phyloP scores from a whole-genome alignment of 2,329 filamentous ascomycete genomes.

The Orbilia quercus region DNA sequence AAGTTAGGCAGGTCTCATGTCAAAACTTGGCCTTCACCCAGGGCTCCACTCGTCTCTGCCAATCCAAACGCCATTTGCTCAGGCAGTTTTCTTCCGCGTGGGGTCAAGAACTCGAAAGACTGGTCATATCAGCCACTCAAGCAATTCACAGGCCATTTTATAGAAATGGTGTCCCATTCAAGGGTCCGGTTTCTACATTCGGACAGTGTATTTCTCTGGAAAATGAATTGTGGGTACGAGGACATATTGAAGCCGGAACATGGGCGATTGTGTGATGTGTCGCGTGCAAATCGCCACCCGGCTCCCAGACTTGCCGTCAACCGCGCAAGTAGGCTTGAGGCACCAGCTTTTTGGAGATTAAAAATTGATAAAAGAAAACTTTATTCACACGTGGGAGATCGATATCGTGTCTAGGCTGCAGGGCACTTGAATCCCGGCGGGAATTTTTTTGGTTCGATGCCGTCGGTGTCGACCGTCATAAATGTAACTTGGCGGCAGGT shows the following conservation, averaged over 20 bases:
- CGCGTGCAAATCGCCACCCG: conserved; percentile 21
- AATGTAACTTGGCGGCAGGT: too few relatives aligned
- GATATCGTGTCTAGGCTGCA: conserved; percentile 35
- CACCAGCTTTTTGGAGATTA: conserved; percentile 17
- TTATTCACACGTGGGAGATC: conserved; percentile 43
- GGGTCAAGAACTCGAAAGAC: conserved; percentile 9
- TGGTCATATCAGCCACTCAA: conserved; percentile 15
- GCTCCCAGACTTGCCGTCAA: conserved; percentile 1
- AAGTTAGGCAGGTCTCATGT: conserved; percentile 45
- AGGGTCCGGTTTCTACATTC: conserved; percentile 44
- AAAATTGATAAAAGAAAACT: conserved; percentile 23
- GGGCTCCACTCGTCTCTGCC: conserved; percentile 35
- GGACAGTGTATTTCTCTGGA: conserved; percentile 1
- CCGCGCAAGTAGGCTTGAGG: conserved; percentile 4
- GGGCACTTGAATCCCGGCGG: conserved; percentile 25
- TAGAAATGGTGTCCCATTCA: neutral
- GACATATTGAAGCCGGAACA: neutral
- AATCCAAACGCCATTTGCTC: conserved; percentile 45
- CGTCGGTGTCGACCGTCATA: neutral
- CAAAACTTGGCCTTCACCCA: conserved; percentile 15
- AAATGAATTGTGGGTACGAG: conserved; percentile 14
- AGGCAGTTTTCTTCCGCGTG: conserved; percentile 41
- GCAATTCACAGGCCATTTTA: conserved; percentile 14
- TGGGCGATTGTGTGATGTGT: conserved; percentile 1
- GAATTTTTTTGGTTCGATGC: conserved; percentile 10